Evolutionary conservation across 345 rosid species (phyloP).

Genomic region (Cardamine resedifolia): DNA sequence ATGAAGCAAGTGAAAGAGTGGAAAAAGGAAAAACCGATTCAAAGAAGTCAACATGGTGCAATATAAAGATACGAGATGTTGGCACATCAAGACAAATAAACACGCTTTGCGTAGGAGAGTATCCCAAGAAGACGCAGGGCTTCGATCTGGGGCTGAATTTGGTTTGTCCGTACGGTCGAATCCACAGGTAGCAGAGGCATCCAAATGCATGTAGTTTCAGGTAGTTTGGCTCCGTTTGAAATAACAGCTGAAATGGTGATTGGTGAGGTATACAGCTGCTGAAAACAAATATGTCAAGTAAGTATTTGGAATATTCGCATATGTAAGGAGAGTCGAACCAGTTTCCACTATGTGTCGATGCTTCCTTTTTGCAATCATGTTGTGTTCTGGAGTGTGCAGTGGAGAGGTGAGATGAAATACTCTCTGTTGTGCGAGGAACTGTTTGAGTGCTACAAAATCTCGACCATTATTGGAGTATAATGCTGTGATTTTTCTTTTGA

Average conservation of each 20-base stretch:
- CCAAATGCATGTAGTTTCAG: background rate
- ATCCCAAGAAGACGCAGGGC: background rate
- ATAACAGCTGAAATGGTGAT: background rate
- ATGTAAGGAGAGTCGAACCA: background rate
- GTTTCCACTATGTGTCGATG: no score
- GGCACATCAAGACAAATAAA: background rate
- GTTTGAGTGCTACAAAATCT: background rate
- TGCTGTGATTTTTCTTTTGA: background rate
- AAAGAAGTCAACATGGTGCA: background rate
- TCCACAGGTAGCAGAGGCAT: background rate
- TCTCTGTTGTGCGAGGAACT: accelerated
- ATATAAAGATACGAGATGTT: background rate
- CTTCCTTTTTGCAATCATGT: background rate
- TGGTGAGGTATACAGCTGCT: accelerated
- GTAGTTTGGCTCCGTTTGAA: accelerated
- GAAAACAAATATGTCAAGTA: background rate
- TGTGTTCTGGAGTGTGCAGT: background rate
- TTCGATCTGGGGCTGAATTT: background rate
- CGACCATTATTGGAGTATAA: background rate
- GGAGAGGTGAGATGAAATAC: background rate
- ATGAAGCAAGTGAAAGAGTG: accelerated
- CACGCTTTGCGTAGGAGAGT: background rate
- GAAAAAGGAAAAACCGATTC: background rate
- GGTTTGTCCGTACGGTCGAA: background rate
- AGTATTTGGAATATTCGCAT: accelerated